phyloP scores from a whole-genome alignment of 2,329 filamentous ascomycete genomes.

The Fusarium brachygibbosum region DNA sequence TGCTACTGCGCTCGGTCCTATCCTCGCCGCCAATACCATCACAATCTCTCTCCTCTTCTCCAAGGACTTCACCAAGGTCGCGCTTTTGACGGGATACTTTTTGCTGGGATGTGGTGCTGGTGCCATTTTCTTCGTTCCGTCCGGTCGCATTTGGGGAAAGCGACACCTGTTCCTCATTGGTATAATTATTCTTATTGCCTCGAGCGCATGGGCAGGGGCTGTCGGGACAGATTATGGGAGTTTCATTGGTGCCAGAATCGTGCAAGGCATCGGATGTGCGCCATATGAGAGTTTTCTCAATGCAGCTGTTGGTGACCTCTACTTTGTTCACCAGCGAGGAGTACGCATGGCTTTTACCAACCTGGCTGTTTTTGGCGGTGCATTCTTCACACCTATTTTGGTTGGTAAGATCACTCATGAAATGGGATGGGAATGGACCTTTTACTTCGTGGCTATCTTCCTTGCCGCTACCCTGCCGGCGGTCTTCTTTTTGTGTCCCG shows the following conservation, averaged over 20 bases:
- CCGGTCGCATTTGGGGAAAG: conserved; percentile 92
- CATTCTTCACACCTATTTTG: conserved; percentile 83
- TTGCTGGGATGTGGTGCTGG: conserved; percentile 85
- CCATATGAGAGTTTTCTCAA: conserved; percentile 94
- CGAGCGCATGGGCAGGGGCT: conserved; percentile 83
- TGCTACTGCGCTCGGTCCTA: conserved; percentile 84
- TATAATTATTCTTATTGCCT: conserved; percentile 77
- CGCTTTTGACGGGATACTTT: conserved; percentile 88
- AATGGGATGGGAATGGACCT: conserved; percentile 88
- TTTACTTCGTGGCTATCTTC: conserved; percentile 91
- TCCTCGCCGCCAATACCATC: conserved; percentile 90
- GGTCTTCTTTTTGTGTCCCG: conserved; percentile 84
- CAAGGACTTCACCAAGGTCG: conserved; percentile 78
- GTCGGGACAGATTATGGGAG: conserved; percentile 76
- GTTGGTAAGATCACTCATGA: conserved; percentile 85
- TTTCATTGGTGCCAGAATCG: conserved; percentile 81
- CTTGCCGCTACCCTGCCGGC: conserved; percentile 76
- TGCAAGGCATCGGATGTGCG: conserved; percentile 88
- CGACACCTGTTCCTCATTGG: conserved; percentile 88
- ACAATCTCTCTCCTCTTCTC: conserved; percentile 77
- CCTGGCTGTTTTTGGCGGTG: conserved; percentile 68
- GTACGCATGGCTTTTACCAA: conserved; percentile 86
- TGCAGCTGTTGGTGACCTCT: conserved; percentile 88
- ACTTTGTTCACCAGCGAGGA: conserved; percentile 87
- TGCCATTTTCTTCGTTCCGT: conserved; percentile 88